phyloP scores from a whole-genome alignment of 257 asterid genomes.

The Ligustrum vulgare region DNA sequence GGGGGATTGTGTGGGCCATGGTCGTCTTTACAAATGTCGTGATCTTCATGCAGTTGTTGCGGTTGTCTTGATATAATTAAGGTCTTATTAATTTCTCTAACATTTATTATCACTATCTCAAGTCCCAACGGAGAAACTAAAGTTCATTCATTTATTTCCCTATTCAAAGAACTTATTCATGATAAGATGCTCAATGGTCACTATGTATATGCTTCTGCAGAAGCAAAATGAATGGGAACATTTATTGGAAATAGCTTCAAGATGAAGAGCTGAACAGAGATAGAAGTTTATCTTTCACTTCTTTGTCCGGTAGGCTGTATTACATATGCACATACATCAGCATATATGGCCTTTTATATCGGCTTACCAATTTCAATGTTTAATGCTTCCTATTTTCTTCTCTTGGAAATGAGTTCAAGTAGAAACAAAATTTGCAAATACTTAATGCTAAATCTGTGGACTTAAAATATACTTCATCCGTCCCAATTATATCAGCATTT shows the following conservation, averaged over 20 bases:
- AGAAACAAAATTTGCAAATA: background rate
- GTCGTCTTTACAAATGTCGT: too few relatives aligned
- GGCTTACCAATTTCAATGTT: constrained; percentile 2
- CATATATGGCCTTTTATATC: background rate
- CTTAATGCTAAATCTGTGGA: background rate
- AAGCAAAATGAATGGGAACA: background rate
- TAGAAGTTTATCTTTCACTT: background rate
- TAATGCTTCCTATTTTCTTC: background rate
- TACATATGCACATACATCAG: background rate
- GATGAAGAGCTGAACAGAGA: background rate
- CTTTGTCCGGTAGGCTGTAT: background rate
- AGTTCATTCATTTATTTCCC: too few relatives aligned
- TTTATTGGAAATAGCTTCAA: background rate
- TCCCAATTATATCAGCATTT: too few relatives aligned
- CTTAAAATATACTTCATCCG: too few relatives aligned
- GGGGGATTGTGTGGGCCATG: too few relatives aligned
- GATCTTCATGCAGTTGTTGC: too few relatives aligned
- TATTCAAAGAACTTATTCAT: background rate
- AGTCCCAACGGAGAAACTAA: too few relatives aligned
- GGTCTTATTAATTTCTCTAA: too few relatives aligned
- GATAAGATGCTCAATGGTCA: background rate
- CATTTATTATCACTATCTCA: too few relatives aligned
- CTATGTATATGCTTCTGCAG: background rate
- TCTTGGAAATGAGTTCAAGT: constrained; percentile 19
- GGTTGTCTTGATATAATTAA: too few relatives aligned